Evolutionary conservation across 2,329 filamentous ascomycete genomes (phyloP), one percentile per base, ranked within the genome.

Genomic region (Sordariomycetes sp.): DNA sequence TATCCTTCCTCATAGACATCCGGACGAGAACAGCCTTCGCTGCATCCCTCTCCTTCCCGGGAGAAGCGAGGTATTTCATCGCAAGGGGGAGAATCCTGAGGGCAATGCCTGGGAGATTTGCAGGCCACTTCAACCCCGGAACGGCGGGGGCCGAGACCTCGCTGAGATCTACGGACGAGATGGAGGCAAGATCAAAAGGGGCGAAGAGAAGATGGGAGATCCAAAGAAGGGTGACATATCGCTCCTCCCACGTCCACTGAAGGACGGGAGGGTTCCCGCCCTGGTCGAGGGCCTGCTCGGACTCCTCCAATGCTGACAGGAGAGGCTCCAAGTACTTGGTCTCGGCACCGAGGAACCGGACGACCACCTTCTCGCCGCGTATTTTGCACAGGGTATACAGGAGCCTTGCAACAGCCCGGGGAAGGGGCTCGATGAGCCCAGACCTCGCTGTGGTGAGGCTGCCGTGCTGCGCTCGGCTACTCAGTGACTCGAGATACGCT

Each of bases 371-470:
- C 68, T 94, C 86, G 25, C 94, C 93, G 57, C 94, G 83, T 55
- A 97, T 87, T 72, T 99, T 99, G 78, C 91, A 97, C 61, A 99
- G 87, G 0, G 87, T 87, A 69, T 97, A 97, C 40, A 99, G 71
- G 2, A 97, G 34, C 77, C 61, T 81, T 83, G 69, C 87, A 90
- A 96, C 85, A 4, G 90, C 91, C 61, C 81, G 79, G 25, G 86
- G 80, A 0, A 90, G 72, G 1, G 85, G 79, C 24, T 76, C 72
- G 16, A 83, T 65, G 11, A 81, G 69, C 58, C 76, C 67, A 59
- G 71, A 68, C 63, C 61, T 69, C 70, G 57, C 22, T 59, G 34
- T 59, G 57, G 66, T 62, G 53, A 65, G 56, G 28, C 64, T 66
- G 62, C 71, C 79, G 66, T 66, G 73, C 60, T 69, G 69, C 63